Percentiles rank a stretch among this genome's conserved stretches.
Conservation (phyloP, 179 eudicot species). For the Pouteria campechiana region DNA sequence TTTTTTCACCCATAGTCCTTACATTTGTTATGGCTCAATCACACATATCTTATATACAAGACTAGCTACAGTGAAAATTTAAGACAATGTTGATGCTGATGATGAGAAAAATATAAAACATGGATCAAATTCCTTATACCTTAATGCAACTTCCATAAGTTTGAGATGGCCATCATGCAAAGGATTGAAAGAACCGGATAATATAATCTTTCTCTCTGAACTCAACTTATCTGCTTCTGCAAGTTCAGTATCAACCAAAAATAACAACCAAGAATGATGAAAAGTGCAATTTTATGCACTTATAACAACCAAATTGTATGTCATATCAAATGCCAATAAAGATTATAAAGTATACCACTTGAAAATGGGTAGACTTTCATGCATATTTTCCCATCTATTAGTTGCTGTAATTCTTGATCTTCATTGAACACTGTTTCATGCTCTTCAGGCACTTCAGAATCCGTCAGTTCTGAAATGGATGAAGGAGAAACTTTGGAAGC, state of each 20-base stretch:
- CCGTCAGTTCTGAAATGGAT: constrained; percentile 29
- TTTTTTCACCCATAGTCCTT: too few relatives aligned
- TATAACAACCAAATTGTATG: too few relatives aligned
- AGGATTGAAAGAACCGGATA: constrained; percentile 93
- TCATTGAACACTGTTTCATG: constrained; percentile 41
- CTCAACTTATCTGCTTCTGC: constrained; percentile 31
- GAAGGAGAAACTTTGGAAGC: constrained; percentile 49
- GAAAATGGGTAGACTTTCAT: constrained; percentile 71
- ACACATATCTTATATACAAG: too few relatives aligned
- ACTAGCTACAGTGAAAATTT: too few relatives aligned
- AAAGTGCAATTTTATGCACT: too few relatives aligned
- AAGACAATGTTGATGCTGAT: too few relatives aligned
- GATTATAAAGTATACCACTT: constrained; percentile 52
- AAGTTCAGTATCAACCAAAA: too few relatives aligned
- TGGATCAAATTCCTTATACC: too few relatives aligned
- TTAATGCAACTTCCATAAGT: constrained; percentile 80
- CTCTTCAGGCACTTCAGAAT: constrained; percentile 43
- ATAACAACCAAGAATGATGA: too few relatives aligned
- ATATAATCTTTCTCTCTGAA: constrained; percentile 65
- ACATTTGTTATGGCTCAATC: too few relatives aligned
- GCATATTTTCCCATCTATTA: constrained; percentile 61
- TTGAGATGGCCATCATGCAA: constrained; percentile 89
- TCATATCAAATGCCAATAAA: too few relatives aligned
- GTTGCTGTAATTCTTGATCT: constrained; percentile 80
- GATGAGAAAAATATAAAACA: too few relatives aligned